Evolutionary conservation across 345 rosid species (phyloP), one percentile per base, ranked within the genome.

Genomic region (Nephelium lappaceum): DNA sequence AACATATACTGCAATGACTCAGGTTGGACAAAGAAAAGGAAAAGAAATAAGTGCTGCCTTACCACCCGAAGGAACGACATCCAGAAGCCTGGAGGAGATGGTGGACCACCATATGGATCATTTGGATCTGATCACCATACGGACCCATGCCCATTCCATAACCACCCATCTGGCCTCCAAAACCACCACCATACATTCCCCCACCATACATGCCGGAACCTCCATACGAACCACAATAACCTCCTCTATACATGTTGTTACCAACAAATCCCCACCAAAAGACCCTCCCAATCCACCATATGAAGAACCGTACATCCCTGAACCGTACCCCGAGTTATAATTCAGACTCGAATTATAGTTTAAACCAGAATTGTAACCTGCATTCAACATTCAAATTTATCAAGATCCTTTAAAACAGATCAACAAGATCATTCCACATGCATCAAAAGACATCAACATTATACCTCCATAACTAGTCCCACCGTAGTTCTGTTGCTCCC

Each of bases 81-180:
- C 99, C 99, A 97, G 80, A 97, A 94, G 71, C 99, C 92, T 25
- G 99, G 99, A n/a, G 99, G 98, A 72, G 96, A 88, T 43, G 98
- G 78, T 39, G 98, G 98, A 79, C 82, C 86, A 62, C 92, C 95
- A 81, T 70, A 87, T 67, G 98, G 98, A 85, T 94, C 89, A 75
- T 93, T 95, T 3, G 94, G 97, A 88, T 92, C 98, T 93, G 98
- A 81, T 83, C 93, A 74, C 97, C 98, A 77, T 89, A 89, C 45
- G 93, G 97, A 84, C 91, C 85, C 93, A 86, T 91, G 62, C 99
- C 98, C 93, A 83, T 87, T 43, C 98, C 99, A 84, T 85, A 92
- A 78, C 95, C 94, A 83, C 99, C 98, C 98, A 95, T 91, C 11
- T 84, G 81, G 62, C 95, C 95, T 81, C 98, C 97, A 65, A 82